Percentiles rank a stretch among this genome's conserved stretches.
phyloP scores from a whole-genome alignment of 2,329 filamentous ascomycete species.

The Biscogniauxia mediterranea region DNA sequence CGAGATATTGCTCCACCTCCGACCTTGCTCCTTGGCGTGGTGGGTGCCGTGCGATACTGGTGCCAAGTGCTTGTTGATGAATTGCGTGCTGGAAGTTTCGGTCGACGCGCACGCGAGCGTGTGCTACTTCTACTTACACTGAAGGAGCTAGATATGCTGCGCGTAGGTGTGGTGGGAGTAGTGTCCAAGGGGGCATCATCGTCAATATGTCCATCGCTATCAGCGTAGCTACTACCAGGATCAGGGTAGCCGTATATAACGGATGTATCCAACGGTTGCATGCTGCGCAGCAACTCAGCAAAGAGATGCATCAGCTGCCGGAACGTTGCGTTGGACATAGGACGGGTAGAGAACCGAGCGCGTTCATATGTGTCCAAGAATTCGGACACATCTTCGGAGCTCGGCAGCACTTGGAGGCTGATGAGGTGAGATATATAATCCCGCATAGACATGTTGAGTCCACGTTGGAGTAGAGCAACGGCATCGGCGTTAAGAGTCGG shows the following conservation, averaged over 20 bases:
- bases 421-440: constrained; percentile 75
- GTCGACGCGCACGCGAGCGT: constrained; percentile 28
- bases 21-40: constrained; percentile 46
- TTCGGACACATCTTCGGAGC: constrained; percentile 40
- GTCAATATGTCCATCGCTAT: constrained; percentile 31
- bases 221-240: constrained; percentile 22
- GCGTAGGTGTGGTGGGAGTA: constrained; percentile 39
- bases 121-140: constrained; percentile 22
- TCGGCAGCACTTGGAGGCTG: constrained; percentile 59
- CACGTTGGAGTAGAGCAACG: constrained; percentile 69
- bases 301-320: constrained; percentile 80
- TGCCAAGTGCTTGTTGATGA: constrained; percentile 45
- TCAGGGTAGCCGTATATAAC: constrained; percentile 41
- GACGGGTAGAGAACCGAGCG: constrained; percentile 74
- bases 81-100: constrained; percentile 33
- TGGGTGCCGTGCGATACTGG: constrained; percentile 52
- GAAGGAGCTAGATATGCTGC: constrained; percentile 27
- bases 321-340: constrained; percentile 70
- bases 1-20: constrained; percentile 38
- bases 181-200: constrained; percentile 44
- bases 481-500: constrained; percentile 63
- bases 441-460: constrained; percentile 69
- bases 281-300: constrained; percentile 73
- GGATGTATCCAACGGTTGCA: constrained; percentile 62
- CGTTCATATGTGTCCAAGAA: constrained; percentile 81